Conservation (phyloP, 176 grass and related monocot genomes). For the Melocanna baccifera region DNA sequence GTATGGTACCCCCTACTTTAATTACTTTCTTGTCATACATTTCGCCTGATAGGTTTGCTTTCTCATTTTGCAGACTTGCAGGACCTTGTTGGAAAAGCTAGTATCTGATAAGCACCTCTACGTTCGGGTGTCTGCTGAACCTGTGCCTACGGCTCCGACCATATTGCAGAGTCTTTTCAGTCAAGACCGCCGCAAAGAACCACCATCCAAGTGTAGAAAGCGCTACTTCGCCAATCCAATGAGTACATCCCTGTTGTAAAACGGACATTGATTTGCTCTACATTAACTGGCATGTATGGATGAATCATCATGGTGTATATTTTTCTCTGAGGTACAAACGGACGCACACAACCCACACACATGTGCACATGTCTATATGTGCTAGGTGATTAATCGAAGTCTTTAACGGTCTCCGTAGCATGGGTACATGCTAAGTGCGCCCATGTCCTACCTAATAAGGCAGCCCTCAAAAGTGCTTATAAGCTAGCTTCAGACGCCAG, state of each 20-base stretch:
- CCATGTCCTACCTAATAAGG: too few species aligned
- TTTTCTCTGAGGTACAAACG: too few species aligned
- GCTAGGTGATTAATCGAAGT: too few species aligned
- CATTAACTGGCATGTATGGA: background rate
- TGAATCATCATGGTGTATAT: background rate
- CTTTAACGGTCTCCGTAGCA: too few species aligned
- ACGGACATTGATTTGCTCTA: background rate
- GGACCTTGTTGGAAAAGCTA: constrained; percentile 65
- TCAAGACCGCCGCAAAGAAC: constrained; percentile 2
- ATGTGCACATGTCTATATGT: too few species aligned
- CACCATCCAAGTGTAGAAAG: constrained; percentile 32
- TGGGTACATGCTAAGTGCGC: too few species aligned
- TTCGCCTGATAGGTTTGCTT: background rate
- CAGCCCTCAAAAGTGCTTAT: too few species aligned
- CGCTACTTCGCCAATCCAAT: constrained; percentile 74
- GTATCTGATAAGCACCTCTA: constrained; percentile 51
- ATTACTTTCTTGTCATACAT: background rate
- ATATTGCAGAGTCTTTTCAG: constrained; percentile 53
- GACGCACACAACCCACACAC: too few species aligned
- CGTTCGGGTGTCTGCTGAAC: constrained; percentile 46
- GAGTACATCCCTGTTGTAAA: constrained; percentile 54
- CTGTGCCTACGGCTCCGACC: constrained; percentile 39
- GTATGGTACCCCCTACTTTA: constrained; percentile 33
- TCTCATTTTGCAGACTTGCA: constrained; percentile 61
- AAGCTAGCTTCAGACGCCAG: too few species aligned